phyloP scores from a whole-genome alignment of 2,329 filamentous ascomycete genomes.

The Fusarium miscanthi region DNA sequence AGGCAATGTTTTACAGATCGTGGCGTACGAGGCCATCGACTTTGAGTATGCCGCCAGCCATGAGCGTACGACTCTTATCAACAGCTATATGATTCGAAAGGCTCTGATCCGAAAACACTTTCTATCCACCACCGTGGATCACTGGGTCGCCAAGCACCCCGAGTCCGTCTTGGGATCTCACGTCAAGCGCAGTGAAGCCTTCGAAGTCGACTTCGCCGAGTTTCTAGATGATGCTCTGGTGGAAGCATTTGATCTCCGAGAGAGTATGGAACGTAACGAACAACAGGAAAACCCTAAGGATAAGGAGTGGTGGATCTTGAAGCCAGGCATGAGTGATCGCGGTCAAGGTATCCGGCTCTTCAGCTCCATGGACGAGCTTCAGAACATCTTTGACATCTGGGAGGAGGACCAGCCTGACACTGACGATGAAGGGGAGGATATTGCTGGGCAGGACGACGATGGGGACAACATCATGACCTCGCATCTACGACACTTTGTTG shows the following conservation, averaged over 20 bases:
- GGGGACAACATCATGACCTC: conserved; percentile 79
- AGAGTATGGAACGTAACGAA: conserved; percentile 77
- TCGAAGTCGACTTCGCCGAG: conserved; percentile 96
- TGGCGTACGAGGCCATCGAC: conserved; percentile 87
- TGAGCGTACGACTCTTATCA: conserved; percentile 73
- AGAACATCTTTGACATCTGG: conserved; percentile 90
- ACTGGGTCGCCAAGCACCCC: conserved; percentile 88
- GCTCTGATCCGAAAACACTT: conserved; percentile 97
- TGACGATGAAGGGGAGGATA: conserved; percentile 69
- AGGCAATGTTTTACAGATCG: conserved; percentile 77
- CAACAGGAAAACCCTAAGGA: conserved; percentile 47
- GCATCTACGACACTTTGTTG: conserved; percentile 94
- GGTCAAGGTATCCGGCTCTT: conserved; percentile 95
- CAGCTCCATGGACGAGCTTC: conserved; percentile 84
- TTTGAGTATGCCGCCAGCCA: conserved; percentile 79
- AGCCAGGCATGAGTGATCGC: conserved; percentile 96
- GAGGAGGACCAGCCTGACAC: conserved; percentile 75
- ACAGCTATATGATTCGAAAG: conserved; percentile 95
- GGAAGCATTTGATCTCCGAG: conserved; percentile 87
- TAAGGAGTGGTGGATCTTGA: conserved; percentile 96
- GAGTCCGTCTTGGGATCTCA: conserved; percentile 74
- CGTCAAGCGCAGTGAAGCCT: conserved; percentile 82
- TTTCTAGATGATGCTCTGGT: conserved; percentile 94
- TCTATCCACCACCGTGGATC: conserved; percentile 82
- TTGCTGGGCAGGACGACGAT: conserved; percentile 49